These are phyloP conservation scores for Lasiosphaeris hirsuta DNA, from an alignment of 495 filamentous ascomycete genomes.

Conservation along the genomic window DNA sequence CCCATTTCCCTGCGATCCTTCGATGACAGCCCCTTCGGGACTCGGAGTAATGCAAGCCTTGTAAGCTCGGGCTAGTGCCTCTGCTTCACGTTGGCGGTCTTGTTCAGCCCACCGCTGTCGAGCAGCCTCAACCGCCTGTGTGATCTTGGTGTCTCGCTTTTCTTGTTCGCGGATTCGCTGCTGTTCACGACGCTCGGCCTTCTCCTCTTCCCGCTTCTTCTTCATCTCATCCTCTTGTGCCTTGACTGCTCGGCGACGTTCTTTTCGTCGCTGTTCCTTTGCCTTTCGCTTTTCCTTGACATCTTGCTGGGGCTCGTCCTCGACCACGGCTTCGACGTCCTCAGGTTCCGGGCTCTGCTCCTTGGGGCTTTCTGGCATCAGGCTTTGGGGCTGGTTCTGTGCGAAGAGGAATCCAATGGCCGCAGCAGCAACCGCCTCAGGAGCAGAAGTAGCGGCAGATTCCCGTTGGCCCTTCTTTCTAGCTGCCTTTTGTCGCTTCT, in stretches of 20 bases:
- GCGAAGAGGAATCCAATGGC: no score
- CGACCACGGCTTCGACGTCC: background rate
- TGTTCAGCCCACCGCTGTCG: no score
- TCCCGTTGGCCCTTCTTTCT: no score
- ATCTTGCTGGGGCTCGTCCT: background rate
- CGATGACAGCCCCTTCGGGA: no score
- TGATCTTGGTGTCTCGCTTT: background rate
- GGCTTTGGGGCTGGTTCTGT: no score
- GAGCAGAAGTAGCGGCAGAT: no score
- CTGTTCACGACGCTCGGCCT: background rate
- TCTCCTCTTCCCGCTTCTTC: background rate
- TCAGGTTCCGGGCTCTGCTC: background rate
- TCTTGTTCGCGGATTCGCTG: background rate
- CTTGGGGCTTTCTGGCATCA: background rate
- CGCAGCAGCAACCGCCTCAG: no score
- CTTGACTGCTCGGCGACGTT: background rate
- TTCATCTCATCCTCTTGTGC: constrained; percentile 4
- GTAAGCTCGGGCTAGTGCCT: no score
- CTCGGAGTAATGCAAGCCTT: no score
- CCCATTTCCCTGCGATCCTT: no score
- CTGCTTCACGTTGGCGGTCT: no score
- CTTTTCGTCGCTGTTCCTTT: constrained; percentile 10
- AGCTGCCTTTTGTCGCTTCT: no score
- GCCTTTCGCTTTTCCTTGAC: constrained; percentile 6
- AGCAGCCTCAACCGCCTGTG: background rate